phyloP scores from a whole-genome alignment of 129 eudicot species.

The Saussurea involucrata region DNA sequence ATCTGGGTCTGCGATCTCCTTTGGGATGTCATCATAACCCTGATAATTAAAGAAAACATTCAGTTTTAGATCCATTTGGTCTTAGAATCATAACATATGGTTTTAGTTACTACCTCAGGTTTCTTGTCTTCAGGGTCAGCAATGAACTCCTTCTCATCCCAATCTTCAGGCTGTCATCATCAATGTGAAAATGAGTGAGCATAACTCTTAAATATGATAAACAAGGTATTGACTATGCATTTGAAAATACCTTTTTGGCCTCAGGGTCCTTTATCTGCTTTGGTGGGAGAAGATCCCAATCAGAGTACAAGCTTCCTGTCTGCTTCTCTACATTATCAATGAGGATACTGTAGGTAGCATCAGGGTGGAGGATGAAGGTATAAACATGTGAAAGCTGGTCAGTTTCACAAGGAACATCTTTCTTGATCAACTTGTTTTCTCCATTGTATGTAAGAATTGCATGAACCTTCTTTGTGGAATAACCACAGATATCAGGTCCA shows the following conservation, averaged over 20 bases:
- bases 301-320: conserved; percentile 82
- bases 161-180: conserved; percentile 81
- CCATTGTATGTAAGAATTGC: conserved; percentile 72
- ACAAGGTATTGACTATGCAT: neutral
- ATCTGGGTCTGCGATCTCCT: conserved; percentile 78
- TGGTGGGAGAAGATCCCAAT: conserved; percentile 93
- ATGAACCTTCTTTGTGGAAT: conserved; percentile 73
- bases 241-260: conserved; percentile 68
- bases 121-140: conserved; percentile 96
- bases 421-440: conserved; percentile 66
- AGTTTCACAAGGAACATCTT: conserved; percentile 96
- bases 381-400: conserved; percentile 93
- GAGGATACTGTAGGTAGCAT: conserved; percentile 90
- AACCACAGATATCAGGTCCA: conserved; percentile 85
- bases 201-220: neutral
- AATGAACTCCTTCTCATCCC: conserved; percentile 95
- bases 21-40: conserved; percentile 95
- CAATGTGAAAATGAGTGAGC: neutral
- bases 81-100: neutral
- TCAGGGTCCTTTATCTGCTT: conserved; percentile 92
- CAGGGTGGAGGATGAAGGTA: conserved; percentile 88
- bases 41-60: conserved; percentile 11
- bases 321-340: conserved; percentile 91
- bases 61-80: neutral
- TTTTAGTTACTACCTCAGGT: conserved; percentile 66